Percentiles rank a stretch among this genome's conserved stretches.
Conservation (phyloP, 2,329 filamentous ascomycete genomes). For the Sporothrix luriei region DNA sequence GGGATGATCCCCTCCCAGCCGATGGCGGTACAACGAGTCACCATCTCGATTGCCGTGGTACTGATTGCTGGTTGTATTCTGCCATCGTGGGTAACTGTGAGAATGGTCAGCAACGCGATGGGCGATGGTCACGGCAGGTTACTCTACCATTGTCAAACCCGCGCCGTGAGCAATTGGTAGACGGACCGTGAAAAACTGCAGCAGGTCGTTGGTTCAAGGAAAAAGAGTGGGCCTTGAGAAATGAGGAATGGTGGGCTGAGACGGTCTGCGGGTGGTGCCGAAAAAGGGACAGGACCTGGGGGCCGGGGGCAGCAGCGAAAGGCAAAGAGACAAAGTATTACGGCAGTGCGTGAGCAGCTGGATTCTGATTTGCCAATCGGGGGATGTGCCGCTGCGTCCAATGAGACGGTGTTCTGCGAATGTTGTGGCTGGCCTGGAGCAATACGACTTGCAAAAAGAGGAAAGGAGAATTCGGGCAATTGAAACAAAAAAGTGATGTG, state of each 20-base stretch:
- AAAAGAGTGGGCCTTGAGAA: not conserved
- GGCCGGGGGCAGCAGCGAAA: not conserved
- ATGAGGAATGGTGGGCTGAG: not conserved
- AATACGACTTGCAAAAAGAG: not conserved
- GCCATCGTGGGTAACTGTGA: too few species aligned
- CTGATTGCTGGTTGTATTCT: too few species aligned
- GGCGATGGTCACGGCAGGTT: too few species aligned
- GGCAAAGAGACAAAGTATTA: not conserved
- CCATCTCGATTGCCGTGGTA: not conserved
- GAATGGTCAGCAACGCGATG: too few species aligned
- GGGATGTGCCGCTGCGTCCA: not conserved
- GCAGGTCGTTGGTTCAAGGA: too few species aligned
- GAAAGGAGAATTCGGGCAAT: not conserved
- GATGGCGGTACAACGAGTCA: too few species aligned
- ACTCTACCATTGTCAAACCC: too few species aligned
- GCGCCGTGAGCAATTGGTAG: too few species aligned
- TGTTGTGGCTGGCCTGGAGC: not conserved
- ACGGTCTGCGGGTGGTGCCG: slow-evolving; percentile 12
- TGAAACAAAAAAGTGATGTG: not conserved
- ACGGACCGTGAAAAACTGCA: too few species aligned
- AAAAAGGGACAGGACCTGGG: not conserved
- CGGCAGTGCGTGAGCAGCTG: not conserved
- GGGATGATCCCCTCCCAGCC: too few species aligned
- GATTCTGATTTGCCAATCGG: not conserved
- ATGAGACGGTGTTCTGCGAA: too few species aligned